Evolutionary conservation across 495 filamentous ascomycete genomes (phyloP), one percentile per base, ranked within the genome.

Genomic region (Bacidia gigantensis): DNA sequence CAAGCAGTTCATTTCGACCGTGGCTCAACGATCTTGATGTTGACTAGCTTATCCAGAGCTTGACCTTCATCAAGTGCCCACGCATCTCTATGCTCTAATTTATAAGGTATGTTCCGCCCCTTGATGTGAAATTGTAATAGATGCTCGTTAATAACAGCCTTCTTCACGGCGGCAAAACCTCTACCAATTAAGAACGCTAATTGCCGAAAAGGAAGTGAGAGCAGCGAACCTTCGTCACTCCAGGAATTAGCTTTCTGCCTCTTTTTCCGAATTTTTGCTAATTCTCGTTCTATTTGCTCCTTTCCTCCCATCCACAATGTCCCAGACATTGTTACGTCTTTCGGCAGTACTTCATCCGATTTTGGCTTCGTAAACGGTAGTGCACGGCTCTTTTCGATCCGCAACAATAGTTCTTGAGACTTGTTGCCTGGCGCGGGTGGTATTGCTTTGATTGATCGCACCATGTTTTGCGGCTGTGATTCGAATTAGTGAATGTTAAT

Each of bases 71-170:
- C 57, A 40, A 55, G 42, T 26, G 58, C 58, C 55, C 52, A 62
- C 12, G 51, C 60, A 29, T 43, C 40, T 11, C 56, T 45, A 23
- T 44, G 56, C 7, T 55, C 58, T 11, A 62, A 18, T 38, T 62
- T 62, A 56, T 55, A 61, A 11, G 26, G 42, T 5, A 57, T 20
- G 20, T 53, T 56, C 14, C 63, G 65, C 11, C 70, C 71, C 20
- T 69, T 60, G 42, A 73, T 56, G 46, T 70, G 63, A 35, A 76
- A 44, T 14, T 73, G 56, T 35, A 74, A 67, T 38, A 75, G 70
- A 39, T 69, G 69, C 26, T 75, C 72, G 18, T 64, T 62, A 0
- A 65, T 73, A 52, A 73, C 72, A 10, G 72, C 47, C 32, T 69
- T 68, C 7, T 66, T 67, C 24, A 75, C 51, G 22, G 64, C 66